Evolutionary conservation across 2,329 filamentous ascomycete species (phyloP), one percentile per base, ranked within the genome.

Genomic region (Teratosphaeria zuluensis): DNA sequence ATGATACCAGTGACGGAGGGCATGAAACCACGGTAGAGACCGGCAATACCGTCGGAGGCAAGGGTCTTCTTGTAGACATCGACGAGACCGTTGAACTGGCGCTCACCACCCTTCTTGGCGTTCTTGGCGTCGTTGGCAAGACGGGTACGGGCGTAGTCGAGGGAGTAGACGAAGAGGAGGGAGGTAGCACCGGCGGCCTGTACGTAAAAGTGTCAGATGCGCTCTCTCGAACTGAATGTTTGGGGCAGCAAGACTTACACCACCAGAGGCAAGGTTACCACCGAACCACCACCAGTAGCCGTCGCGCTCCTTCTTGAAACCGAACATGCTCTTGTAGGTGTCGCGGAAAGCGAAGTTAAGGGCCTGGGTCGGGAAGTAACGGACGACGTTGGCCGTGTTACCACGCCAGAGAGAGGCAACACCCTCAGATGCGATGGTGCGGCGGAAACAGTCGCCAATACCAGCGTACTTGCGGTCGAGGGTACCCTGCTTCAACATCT

Each of bases 21-120:
- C 85, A 92, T 91, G 89, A 99, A 99, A 85, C 94, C 94, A 95
- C 94, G 94, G 90, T 99, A 99, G 76, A 99, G 92, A 95, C 94
- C 94, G 76, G 87, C 89, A 82, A 99, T 84, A 95, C 94, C 94
- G 79, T 99, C 94, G 74, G 90, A 89, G 73, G 94, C 92, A 74
- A 99, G 86, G 74, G 94, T 99, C 94, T 99, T 99, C 85, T 90
- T 90, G 92, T 99, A 99, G 82, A 99, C 94, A 74, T 99, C 94
- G 70, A 99, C 80, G 73, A 99, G 88, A 81, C 94, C 94, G 87
- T 97, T 97, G 91, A 97, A 99, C 85, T 99, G 94, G 80, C 94
- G 94, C 69, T 92, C 92, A 86, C 94, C 94, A 82, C 89, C 89
- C 76, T 85, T 86, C 87, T 95, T 95, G 81, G 92, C 89, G 78